Evolutionary conservation across 257 asterid genomes (phyloP), one percentile per base, ranked within the genome.

Genomic region (Ilex aquifolium): DNA sequence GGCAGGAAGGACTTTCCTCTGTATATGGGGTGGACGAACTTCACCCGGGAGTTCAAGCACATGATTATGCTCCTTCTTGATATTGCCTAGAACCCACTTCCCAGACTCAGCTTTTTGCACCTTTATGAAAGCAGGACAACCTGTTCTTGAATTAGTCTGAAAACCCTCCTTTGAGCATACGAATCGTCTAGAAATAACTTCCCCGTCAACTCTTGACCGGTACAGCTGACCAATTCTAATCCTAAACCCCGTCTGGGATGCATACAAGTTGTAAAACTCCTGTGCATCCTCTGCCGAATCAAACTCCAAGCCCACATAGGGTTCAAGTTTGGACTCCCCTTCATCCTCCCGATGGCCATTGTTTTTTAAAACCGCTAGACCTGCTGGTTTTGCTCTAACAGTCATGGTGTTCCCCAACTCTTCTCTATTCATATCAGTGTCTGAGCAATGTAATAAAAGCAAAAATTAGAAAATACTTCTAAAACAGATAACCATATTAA

Each of bases 21-120:
- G 57, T 53, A 53, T 53, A 53, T 21, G 11, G 30, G 57, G 5
- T 21, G 57, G 57, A 15, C 11, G 57, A 53, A 53, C 5, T 21
- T 53, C 30, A 10, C 57, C 57, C 15, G 57, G 31, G 27, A 53
- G 57, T 53, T 53, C 57, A 15, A 53, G 57, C 31, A 2, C 57
- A 10, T 53, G 57, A 21, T 53, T 53, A 14, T 53, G 57, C 15
- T 53, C 57, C 15, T n/a, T 53, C 57, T 17, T 53, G 6, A 53
- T 53, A 15, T 10, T 53, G 57, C n/a, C 57, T 10, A 53, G 29
- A 53, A 53, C 57, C 57, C 57, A 53, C 31, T 53, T 53, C 57
- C 57, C 57, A 14, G 57, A 53, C 14, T 53, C 57, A 53, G 31
- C 57, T 21, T 53, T 53, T 53, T 53, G 57, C 57, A 53, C 57